Evolutionary conservation across 495 filamentous ascomycete genomes (phyloP).

Genomic region (Pseudevernia furfuracea): DNA sequence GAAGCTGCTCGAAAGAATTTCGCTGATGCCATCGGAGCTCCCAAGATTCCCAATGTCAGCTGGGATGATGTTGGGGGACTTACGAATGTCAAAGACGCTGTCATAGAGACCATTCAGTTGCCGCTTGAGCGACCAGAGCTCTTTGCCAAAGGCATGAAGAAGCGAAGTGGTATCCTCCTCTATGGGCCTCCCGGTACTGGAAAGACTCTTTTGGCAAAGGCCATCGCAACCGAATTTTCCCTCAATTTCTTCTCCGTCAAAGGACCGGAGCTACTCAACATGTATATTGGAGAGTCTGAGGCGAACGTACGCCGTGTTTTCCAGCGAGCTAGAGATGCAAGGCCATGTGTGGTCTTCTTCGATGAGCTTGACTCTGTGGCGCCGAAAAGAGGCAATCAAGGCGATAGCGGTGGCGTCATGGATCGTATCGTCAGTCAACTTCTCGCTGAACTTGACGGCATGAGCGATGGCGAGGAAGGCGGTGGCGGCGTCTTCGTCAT

Average conservation of each 20-base stretch:
- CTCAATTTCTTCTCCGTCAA: constrained; percentile 99
- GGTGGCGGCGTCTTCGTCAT: constrained; percentile 92
- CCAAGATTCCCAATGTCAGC: constrained; percentile 93
- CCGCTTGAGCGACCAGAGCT: constrained; percentile 88
- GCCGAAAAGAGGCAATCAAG: constrained; percentile 94
- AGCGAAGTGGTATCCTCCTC: constrained; percentile 93
- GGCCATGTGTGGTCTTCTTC: constrained; percentile 98
- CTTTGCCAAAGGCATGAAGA: constrained; percentile 98
- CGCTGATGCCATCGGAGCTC: constrained; percentile 91
- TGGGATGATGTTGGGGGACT: constrained; percentile 97
- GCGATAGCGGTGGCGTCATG: constrained; percentile 97
- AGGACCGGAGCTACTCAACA: constrained; percentile 92
- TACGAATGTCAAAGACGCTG: constrained; percentile 86
- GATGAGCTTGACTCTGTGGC: constrained; percentile 97
- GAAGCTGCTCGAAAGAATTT: constrained; percentile 96
- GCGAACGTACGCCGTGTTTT: constrained; percentile 96
- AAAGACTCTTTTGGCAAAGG: constrained; percentile 94
- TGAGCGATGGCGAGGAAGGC: constrained; percentile 86
- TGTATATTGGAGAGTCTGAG: constrained; percentile 99
- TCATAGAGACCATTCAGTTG: constrained; percentile 93
- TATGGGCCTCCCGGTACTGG: constrained; percentile 96
- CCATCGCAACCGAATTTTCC: constrained; percentile 95
- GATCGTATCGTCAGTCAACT: constrained; percentile 96
- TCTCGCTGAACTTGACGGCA: constrained; percentile 90
- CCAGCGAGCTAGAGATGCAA: constrained; percentile 84